These are phyloP conservation scores for Colletotrichum sp. DNA, from an alignment of 2,329 filamentous ascomycete species.

Conservation along the genomic window DNA sequence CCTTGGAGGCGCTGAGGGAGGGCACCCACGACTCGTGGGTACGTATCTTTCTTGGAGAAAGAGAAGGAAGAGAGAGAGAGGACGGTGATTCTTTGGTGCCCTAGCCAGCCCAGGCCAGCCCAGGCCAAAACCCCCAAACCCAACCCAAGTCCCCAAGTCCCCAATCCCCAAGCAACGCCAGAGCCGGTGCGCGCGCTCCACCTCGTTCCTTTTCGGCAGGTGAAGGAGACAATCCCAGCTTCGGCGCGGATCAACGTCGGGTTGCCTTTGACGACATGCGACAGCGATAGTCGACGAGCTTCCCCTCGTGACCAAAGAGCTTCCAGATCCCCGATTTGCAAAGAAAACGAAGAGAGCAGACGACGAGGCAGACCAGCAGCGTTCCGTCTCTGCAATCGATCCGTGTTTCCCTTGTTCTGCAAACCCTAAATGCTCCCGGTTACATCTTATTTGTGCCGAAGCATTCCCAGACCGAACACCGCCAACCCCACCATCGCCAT, in stretches of 20 bases:
- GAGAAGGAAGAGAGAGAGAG: not conserved
- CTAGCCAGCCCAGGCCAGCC: not conserved
- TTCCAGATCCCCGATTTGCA: not conserved
- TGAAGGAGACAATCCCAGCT: constrained; percentile 10
- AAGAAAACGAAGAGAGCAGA: not conserved
- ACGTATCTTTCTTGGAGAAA: not conserved
- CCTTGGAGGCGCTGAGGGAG: not conserved
- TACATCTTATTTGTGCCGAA: constrained; percentile 12
- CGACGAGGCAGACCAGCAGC: not conserved
- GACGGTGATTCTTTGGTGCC: not conserved
- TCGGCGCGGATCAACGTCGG: constrained; percentile 21
- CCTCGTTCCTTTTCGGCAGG: constrained; percentile 11
- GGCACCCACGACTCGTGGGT: not conserved
- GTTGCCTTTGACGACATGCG: constrained; percentile 19
- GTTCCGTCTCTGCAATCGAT: not conserved
- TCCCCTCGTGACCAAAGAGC: not conserved
- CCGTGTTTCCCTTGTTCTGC: not conserved
- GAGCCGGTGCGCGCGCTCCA: not conserved
- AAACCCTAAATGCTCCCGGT: constrained; percentile 12
- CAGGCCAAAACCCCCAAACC: not conserved
- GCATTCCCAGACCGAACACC: not conserved
- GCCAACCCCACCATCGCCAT: constrained; percentile 13
- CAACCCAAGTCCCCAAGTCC: not conserved
- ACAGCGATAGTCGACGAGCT: constrained; percentile 5
- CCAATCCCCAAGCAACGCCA: not conserved